Evolutionary conservation across 345 rosid genomes (phyloP), one percentile per base, ranked within the genome.

Genomic region (Tarenaya hassleriana): DNA sequence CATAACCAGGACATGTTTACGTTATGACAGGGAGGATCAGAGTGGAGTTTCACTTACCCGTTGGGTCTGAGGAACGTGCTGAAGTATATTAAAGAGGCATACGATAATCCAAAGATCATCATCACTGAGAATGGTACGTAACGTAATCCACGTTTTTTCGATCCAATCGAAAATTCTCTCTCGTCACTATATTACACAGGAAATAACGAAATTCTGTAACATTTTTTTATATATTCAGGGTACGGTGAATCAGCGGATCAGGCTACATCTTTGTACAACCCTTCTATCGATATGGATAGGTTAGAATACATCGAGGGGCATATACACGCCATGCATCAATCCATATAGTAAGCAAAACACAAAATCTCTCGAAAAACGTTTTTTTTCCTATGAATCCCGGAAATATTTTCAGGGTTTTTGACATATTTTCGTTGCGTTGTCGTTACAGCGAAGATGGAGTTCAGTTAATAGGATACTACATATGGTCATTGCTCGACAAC

Each of bases 401-500:
- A 42, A 18, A n/a, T n/a, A n/a, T n/a, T n/a, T n/a, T n/a, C n/a
- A n/a, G n/a, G n/a, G n/a, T n/a, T n/a, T n/a, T 15, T 42, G 16
- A 50, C 24, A n/a, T 18, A 21, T 11, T 18, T 39, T 31, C 14
- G 11, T 4, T 21, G 16, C 32, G 12, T 51, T 57, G 39, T 47
- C 18, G 32, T 27, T 47, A 55, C 63, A 68, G 67, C 5, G 67
- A 74, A 69, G 78, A 72, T 7, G 83, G 83, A 48, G 78, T 62
- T 0, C 58, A 76, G n/a, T 80, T 82, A 34, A 75, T 63, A 58
- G 80, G 77, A 16, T 86, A 82, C 47, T 75, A 55, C 5, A 60
- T 53, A 34, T 85, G 90, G 94, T 64, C 81, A 14, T 74, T 85
- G 43, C 29, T 78, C 5, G 88, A 80, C 53, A 71, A 82, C 61